Evolutionary conservation across 805 yeast species (phyloP), one percentile per base, ranked within the genome.

Genomic region (Kazachstania bromeliacearum): DNA sequence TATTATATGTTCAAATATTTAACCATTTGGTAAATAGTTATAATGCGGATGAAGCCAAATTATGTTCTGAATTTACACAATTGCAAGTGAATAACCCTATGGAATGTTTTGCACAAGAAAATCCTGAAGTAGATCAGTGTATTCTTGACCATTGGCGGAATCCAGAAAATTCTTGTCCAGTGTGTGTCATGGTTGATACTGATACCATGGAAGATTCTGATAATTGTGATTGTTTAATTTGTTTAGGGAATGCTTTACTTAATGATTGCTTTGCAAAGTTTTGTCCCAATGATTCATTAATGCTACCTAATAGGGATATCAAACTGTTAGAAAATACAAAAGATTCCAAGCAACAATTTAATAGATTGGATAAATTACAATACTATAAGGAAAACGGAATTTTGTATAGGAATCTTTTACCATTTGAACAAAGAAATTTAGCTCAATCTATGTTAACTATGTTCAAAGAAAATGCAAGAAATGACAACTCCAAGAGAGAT

Each of bases 141-240:
- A 25, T 49, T 4, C 19, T 16, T 15, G 29, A 30, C 5, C 28
- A 36, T 20, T 44, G 47, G 19, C 40, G 34, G 10, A 28, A 21
- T 13, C 46, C 39, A 25, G 35, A 37, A 9, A 31, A 40, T 7
- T 39, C 36, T 23, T 50, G 55, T 36, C 22, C 28, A 5, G 31
- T 41, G 4, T 50, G 55, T 35, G 38, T 48, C 9, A 27, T 36
- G 7, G 44, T 47, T 2, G 37, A 45, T 13, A 23, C 28, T 8
- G 34, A 31, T 7, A 31, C 39, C 10, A 29, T 41, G 19, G 31
- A 40, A 20, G 48, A 41, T 35, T 23, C 31, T 4, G 40, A 44
- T 25, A 47, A 48, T 28, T 50, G 53, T 37, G 40, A 36, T 7
- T 50, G 55, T 37, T 29, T 47, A 5, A 43, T 47, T 31, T 50